Evolutionary conservation across 495 filamentous ascomycete genomes (phyloP), one percentile per base, ranked within the genome.

Genomic region (Extremus antarcticus): DNA sequence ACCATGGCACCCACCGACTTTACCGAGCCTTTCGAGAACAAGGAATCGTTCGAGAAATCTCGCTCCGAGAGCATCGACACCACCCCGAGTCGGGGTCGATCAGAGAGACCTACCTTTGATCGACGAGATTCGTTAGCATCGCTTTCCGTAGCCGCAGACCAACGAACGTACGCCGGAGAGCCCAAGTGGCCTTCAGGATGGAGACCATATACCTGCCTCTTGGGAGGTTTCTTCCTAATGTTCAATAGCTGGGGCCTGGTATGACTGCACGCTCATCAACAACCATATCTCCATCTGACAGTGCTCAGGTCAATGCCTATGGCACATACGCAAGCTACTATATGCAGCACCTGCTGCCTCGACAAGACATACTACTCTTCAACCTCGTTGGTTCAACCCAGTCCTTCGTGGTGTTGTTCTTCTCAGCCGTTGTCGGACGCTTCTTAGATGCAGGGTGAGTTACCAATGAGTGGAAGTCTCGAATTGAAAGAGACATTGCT

Each of bases 161-260:
- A 9, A 24, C 3, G 15, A n/a, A 20, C 11, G 2, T n/a, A 50
- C 22, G 1, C 35, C 17, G 50, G 32, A 2, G 63, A 68, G 46
- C 63, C 63, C n/a, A 59, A 47, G 7, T 74, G 72, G 71, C 72
- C 71, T 9, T 58, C 53, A 17, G 58, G 53, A 35, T 73, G 68
- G 68, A 54, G 64, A 32, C 62, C 71, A 7, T 73, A 72, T 46
- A 46, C 59, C 17, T 66, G 63, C 45, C 62, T 69, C 39, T 49
- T 73, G 7, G 68, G 63, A 2, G 71, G 73, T 22, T 74, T 72
- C 54, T 65, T 68, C 50, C 66, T 70, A 10, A 75, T 75, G 73
- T 72, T 68, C 55, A 71, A 73, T 43, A 67, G 66, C 52, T 75
- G 73, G 72, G 64, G 65, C 22, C 41, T 66, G n/a, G 45, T 32